Percentiles rank a stretch among this genome's conserved stretches.
phyloP scores from a whole-genome alignment of 371 early-diverging fungal species.

The Mucor mucedo region DNA sequence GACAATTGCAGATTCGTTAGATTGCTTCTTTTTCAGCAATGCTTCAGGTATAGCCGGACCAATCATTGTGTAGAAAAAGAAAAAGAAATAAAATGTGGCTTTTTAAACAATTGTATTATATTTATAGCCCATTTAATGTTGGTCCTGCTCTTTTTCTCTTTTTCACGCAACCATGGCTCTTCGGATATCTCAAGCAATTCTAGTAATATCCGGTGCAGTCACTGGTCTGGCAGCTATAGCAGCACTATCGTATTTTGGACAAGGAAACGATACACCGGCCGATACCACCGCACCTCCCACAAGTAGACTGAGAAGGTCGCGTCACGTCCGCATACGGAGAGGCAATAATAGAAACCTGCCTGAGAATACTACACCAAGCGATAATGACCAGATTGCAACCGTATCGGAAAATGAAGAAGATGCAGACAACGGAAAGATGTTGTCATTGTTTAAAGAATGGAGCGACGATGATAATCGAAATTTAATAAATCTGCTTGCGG shows the following conservation, averaged over 20 bases:
- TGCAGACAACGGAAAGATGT: conserved; percentile 20
- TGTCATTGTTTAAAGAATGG: conserved; percentile 46
- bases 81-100: conserved; percentile 1
- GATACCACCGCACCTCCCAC: background rate
- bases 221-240: conserved; percentile 27
- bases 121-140: background rate
- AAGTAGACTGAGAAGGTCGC: conserved; percentile 36
- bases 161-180: conserved; percentile 13
- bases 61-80: conserved; percentile 10
- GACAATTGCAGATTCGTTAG: conserved; percentile 2
- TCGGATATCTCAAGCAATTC: conserved; percentile 25
- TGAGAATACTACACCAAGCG: conserved; percentile 6
- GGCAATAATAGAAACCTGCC: conserved; percentile 9
- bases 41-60: conserved; percentile 28
- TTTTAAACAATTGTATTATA: background rate
- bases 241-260: conserved; percentile 16
- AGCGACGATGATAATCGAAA: conserved; percentile 62
- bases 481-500: conserved; percentile 78
- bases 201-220: conserved; percentile 24
- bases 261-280: background rate
- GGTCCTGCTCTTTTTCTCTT: conserved; percentile 1
- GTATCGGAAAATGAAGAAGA: conserved; percentile 40
- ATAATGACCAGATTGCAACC: conserved; percentile 2
- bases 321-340: conserved; percentile 40
- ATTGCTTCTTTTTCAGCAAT: conserved; percentile 19